These are phyloP conservation scores for Dothistroma septosporum DNA, from an alignment of 2,329 filamentous ascomycete species.

Conservation along the genomic window DNA sequence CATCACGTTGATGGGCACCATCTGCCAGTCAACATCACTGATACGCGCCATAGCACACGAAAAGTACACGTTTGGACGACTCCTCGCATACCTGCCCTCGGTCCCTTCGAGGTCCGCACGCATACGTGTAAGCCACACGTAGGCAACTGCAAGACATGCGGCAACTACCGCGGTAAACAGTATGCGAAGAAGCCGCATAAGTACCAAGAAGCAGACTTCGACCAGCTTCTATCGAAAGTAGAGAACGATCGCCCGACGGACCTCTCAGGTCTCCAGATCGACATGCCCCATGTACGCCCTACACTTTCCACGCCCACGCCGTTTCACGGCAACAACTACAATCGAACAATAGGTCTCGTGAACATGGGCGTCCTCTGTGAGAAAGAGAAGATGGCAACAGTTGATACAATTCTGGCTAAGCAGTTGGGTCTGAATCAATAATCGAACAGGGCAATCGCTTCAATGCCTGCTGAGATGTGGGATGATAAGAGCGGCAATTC, in stretches of 20 bases:
- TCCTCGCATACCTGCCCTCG: neutral
- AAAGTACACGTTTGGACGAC: neutral
- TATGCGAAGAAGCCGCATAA: neutral
- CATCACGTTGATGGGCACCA: constrained; percentile 1
- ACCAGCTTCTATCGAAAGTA: neutral
- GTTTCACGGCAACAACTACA: neutral
- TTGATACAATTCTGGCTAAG: no score
- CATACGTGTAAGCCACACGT: constrained; percentile 4
- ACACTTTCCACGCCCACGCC: neutral
- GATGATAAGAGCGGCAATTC: no score
- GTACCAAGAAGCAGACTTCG: neutral
- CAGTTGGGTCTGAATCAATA: no score
- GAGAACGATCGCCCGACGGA: neutral
- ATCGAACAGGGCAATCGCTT: no score
- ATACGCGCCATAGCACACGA: neutral
- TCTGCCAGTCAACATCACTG: constrained; percentile 9
- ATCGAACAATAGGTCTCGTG: neutral
- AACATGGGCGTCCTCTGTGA: no score
- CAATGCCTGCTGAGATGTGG: no score
- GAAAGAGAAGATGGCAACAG: no score
- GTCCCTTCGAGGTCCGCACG: constrained; percentile 4
- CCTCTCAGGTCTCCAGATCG: neutral
- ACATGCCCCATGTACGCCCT: neutral
- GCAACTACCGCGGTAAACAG: constrained; percentile 6
- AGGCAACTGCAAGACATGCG: constrained; percentile 10